A percentile compares a stretch with the other conserved stretches of the same genome.
Evolutionary conservation across 495 filamentous ascomycete species (phyloP).

Genomic region (Evansstolkia leycettana): DNA sequence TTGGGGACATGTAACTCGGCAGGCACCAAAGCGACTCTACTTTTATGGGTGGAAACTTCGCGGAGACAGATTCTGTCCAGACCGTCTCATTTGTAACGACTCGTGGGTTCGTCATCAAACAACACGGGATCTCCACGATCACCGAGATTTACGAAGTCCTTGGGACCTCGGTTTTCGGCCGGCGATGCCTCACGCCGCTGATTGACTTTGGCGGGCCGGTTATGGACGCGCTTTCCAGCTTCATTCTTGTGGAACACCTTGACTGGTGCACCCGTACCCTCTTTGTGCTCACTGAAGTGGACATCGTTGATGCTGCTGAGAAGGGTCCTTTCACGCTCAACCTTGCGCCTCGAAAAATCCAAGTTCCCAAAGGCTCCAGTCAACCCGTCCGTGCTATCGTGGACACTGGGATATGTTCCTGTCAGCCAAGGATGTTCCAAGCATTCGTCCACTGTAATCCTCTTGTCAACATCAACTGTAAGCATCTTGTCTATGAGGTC

Average conservation of each 20-base stretch:
- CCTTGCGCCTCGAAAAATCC: conserved; percentile 73
- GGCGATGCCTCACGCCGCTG: conserved; percentile 43
- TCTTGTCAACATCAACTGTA: conserved; percentile 66
- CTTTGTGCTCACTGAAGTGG: conserved; percentile 49
- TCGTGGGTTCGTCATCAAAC: conserved; percentile 50
- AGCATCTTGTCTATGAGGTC: conserved; percentile 96
- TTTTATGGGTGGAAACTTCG: no score
- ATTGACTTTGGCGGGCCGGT: conserved; percentile 17
- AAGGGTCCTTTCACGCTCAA: conserved; percentile 71
- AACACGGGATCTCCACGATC: conserved; percentile 71
- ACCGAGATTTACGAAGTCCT: conserved; percentile 70
- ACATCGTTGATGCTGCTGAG: conserved; percentile 73
- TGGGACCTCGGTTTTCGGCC: conserved; percentile 47
- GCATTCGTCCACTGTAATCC: conserved; percentile 82
- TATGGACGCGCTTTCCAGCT: conserved; percentile 29
- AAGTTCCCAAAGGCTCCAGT: conserved; percentile 69
- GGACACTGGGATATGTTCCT: conserved; percentile 28
- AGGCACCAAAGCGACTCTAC: no score
- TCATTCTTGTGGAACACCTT: conserved; percentile 75
- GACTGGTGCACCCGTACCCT: conserved; percentile 43
- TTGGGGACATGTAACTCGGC: no score
- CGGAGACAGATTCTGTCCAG: no score
- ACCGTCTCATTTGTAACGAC: conserved; percentile 22
- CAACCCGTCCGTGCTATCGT: conserved; percentile 88
- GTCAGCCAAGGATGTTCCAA: conserved; percentile 87